Evolutionary conservation across 805 yeast species (phyloP).

Genomic region (Ogataea parapolymorpha): DNA sequence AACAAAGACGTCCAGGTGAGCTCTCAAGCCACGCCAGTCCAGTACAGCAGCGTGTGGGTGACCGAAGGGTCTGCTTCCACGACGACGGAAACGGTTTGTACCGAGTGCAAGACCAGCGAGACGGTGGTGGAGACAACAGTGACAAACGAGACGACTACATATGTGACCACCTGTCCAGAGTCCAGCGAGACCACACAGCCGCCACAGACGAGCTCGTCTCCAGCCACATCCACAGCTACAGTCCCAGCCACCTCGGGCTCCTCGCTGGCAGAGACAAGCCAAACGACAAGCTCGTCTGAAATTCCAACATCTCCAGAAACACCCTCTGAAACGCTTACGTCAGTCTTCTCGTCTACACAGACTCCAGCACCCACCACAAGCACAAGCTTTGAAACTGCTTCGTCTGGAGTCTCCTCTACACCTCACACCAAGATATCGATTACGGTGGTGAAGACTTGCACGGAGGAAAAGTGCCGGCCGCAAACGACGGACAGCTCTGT

Average conservation of each 20-base stretch:
- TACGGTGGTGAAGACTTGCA: neutral
- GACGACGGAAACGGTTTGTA: conserved; percentile 3
- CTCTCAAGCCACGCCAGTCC: neutral
- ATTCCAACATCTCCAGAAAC: neutral
- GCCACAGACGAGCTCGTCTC: neutral
- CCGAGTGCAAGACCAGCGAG: neutral
- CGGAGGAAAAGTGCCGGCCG: neutral
- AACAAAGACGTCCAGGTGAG: conserved; percentile 1
- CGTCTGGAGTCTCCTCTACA: neutral
- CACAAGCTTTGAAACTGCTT: neutral
- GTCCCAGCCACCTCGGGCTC: neutral
- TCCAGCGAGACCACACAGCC: neutral
- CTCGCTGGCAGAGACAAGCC: neutral
- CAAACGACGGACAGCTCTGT: neutral
- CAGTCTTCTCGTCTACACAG: neutral
- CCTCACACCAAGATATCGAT: neutral
- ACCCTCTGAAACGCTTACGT: neutral
- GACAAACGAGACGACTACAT: neutral
- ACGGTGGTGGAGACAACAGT: conserved; percentile 1
- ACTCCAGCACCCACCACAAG: neutral
- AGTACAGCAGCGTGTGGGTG: neutral
- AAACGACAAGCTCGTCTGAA: neutral
- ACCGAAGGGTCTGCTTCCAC: neutral
- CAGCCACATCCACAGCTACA: neutral
- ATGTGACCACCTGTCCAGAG: conserved; percentile 5